phyloP scores from a whole-genome alignment of 768 basidiomycete species.

The Suillus ampliporus region DNA sequence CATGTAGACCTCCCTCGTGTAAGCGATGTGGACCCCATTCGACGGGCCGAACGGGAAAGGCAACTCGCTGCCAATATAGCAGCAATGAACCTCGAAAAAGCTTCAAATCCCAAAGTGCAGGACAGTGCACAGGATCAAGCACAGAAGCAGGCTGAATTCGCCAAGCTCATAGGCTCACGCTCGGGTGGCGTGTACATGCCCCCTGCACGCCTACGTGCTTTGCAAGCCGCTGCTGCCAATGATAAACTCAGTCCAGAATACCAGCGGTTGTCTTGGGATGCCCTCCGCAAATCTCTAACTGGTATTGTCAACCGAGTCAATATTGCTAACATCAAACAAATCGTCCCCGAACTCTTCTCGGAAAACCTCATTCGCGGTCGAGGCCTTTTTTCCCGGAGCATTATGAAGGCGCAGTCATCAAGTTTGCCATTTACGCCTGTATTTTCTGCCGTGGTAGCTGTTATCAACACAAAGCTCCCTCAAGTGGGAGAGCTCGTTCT shows the following conservation, averaged over 20 bases:
- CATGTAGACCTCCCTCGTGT: conserved; percentile 54
- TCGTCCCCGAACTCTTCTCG: conserved; percentile 87
- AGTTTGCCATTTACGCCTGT: conserved; percentile 98
- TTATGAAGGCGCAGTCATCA: conserved; percentile 98
- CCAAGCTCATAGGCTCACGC: conserved; percentile 79
- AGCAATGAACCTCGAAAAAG: conserved; percentile 68
- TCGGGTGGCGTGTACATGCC: conserved; percentile 98
- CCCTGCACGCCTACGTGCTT: conserved; percentile 87
- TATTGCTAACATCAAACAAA: conserved; percentile 92
- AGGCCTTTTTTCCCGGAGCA: conserved; percentile 89
- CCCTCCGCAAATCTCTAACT: conserved; percentile 94
- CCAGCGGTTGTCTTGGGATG: conserved; percentile 97
- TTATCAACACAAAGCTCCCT: conserved; percentile 97
- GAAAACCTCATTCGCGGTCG: conserved; percentile 95
- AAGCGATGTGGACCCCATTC: conserved; percentile 76
- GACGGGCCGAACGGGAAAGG: conserved; percentile 77
- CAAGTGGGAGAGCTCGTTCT: conserved; percentile 94
- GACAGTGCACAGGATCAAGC: conserved; percentile 50
- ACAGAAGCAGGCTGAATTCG: conserved; percentile 86
- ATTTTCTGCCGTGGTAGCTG: conserved; percentile 91
- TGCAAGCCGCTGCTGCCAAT: conserved; percentile 74
- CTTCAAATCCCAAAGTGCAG: conserved; percentile 57
- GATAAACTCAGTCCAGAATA: conserved; percentile 90
- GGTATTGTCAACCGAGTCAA: conserved; percentile 99
- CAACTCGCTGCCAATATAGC: conserved; percentile 76